Percentiles rank a stretch among this genome's conserved stretches.
Conservation (phyloP, 768 basidiomycete genomes). For the Tylopilus sp. region DNA sequence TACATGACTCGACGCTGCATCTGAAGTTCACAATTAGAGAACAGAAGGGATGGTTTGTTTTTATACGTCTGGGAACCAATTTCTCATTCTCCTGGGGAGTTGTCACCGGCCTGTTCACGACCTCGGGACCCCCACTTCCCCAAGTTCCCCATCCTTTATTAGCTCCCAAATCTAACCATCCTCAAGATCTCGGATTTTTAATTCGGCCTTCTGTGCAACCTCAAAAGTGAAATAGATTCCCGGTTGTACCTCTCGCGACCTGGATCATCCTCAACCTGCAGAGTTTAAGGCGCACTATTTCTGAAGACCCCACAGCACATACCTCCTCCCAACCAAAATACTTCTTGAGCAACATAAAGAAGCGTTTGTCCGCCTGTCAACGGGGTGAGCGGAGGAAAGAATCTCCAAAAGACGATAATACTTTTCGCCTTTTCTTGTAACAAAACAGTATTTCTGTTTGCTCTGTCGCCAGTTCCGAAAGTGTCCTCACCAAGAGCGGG, state of each 20-base stretch:
- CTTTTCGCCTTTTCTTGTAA: slow-evolving; percentile 92
- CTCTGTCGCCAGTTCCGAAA: slow-evolving; percentile 56
- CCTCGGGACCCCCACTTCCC: background rate
- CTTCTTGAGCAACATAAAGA: slow-evolving; percentile 77
- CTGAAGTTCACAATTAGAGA: slow-evolving; percentile 9
- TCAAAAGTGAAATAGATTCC: slow-evolving; percentile 66
- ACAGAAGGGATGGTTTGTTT: background rate
- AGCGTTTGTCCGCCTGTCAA: slow-evolving; percentile 78
- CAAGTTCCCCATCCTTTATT: background rate
- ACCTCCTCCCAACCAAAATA: slow-evolving; percentile 73
- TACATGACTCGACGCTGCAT: slow-evolving; percentile 2
- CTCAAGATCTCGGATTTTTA: background rate
- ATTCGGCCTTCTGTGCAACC: slow-evolving; percentile 22
- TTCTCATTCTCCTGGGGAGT: background rate
- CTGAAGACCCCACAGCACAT: slow-evolving; percentile 9
- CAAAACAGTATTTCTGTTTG: slow-evolving; percentile 79
- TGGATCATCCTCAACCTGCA: slow-evolving; percentile 64
- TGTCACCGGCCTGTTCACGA: background rate
- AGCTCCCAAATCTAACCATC: background rate
- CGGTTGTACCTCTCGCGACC: slow-evolving; percentile 51
- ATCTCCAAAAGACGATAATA: slow-evolving; percentile 24
- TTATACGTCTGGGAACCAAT: background rate
- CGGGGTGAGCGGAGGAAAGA: slow-evolving; percentile 1
- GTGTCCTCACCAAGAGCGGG: slow-evolving; percentile 77
- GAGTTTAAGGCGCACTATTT: slow-evolving; percentile 1